Conservation (phyloP, 345 rosid genomes). For the Heritiera littoralis region DNA sequence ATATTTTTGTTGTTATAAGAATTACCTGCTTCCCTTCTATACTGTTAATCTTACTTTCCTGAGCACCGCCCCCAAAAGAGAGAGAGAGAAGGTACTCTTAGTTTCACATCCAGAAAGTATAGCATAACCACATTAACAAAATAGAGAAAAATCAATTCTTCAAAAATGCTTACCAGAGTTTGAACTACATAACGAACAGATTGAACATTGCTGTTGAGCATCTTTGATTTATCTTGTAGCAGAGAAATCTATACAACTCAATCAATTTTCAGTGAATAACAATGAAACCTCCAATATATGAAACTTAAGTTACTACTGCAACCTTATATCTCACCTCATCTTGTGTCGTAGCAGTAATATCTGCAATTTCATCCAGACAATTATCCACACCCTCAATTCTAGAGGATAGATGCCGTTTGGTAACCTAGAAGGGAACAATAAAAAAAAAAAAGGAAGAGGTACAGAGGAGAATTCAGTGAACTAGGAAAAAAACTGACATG, state of each 20-base stretch:
- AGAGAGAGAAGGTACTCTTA: neutral
- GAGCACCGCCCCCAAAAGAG: neutral
- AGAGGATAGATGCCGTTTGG: constrained; percentile 64
- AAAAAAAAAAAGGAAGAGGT: neutral
- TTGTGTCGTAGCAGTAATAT: constrained; percentile 55
- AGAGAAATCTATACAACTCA: constrained; percentile 46
- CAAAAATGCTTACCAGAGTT: constrained; percentile 59
- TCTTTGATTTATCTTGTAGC: constrained; percentile 49
- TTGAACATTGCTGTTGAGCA: constrained; percentile 40
- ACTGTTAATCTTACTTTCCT: constrained; percentile 60
- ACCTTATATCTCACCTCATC: constrained; percentile 51
- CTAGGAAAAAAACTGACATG: neutral
- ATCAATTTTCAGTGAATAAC: constrained; percentile 18
- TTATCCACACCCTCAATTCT: constrained; percentile 53
- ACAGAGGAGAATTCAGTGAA: neutral
- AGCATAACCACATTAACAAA: constrained; percentile 17
- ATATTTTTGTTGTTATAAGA: constrained; percentile 13
- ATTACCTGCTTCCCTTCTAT: constrained; percentile 79
- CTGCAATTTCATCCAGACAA: constrained; percentile 53
- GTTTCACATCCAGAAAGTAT: constrained; percentile 10
- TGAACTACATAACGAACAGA: constrained; percentile 67
- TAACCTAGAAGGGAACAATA: constrained; percentile 41
- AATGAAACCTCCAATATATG: constrained; percentile 14
- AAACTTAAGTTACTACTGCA: constrained; percentile 10
- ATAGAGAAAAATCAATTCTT: constrained; percentile 16